Evolutionary conservation across 495 filamentous ascomycete genomes (phyloP), one percentile per base, ranked within the genome.

Genomic region (Corynascus novoguineensis): DNA sequence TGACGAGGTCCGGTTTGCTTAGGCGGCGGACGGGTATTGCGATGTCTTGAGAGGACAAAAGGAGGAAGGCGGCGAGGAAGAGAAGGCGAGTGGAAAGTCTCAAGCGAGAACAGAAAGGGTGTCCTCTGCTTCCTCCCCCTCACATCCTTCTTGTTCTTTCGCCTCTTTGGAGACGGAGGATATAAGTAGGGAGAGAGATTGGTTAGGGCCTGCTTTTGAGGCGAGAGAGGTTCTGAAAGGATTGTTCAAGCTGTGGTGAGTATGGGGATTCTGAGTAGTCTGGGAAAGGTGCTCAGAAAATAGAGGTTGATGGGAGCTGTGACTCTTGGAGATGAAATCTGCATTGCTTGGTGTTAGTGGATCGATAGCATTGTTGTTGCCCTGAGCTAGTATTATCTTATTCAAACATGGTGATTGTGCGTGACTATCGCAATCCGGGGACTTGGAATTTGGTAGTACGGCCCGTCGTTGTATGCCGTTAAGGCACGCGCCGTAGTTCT

Each of bases 1-100:
- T 73, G 85, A 83, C 38, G 93, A 98, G 70, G 87, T 95, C 10
- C 83, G 80, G 53, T 90, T 86, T 75, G 75, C 70, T 32, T 85
- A 57, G 54, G 45, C 2, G 40, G 37, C 15, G 51, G 50, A 53
- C 11, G 34, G 24, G 12, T 9, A 9, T 15, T 21, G 7, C 28
- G 21, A 24, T 24, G 21, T 1, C 9, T 14, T 24, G 8, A n/a
- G 21, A 7, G 24, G 50, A 11, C 7, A 50, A 7, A 5, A 34
- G 19, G 12, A n/a, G 4, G 22, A 4, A 12, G 7, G 42, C 21
- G 4, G 51, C 22, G 14, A 17, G n/a, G n/a, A n/a, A n/a, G n/a
- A n/a, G n/a, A n/a, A n/a, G 21, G 35, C 15, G 4, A 17, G 34
- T 11, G 34, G 48, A 11, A 17, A 15, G 6, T 15, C 17, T 41